Conservation (phyloP, 2,329 filamentous ascomycete genomes). For the Colletotrichum sublineola region DNA sequence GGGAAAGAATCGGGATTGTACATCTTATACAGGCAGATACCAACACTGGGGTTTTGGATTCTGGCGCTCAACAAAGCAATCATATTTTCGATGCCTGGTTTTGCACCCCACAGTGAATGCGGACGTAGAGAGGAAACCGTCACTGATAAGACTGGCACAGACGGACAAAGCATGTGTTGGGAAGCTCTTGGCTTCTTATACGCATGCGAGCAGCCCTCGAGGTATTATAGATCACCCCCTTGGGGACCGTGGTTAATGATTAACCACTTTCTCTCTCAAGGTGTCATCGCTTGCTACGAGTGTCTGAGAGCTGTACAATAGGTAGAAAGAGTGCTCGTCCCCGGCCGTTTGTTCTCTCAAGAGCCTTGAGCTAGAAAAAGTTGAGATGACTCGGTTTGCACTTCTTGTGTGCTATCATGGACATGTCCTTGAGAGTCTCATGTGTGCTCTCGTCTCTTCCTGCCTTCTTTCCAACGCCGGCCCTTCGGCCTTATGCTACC, state of each 20-base stretch:
- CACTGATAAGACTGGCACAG: background rate
- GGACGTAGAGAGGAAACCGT: background rate
- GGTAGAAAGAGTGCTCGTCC: background rate
- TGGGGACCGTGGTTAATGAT: no score
- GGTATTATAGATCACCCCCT: no score
- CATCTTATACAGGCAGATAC: conserved; percentile 39
- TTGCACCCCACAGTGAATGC: no score
- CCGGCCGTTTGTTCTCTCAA: background rate
- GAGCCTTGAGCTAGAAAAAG: background rate
- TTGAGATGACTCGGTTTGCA: background rate
- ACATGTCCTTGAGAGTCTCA: background rate
- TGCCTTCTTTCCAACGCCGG: background rate
- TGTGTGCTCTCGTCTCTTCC: background rate
- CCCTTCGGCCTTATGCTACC: background rate
- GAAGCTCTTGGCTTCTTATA: no score
- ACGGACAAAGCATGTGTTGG: background rate
- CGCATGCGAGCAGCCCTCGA: no score
- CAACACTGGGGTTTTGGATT: conserved; percentile 24
- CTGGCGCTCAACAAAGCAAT: conserved; percentile 31
- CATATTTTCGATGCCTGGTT: background rate
- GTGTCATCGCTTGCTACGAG: background rate
- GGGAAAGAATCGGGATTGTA: conserved; percentile 17
- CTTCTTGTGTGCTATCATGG: background rate
- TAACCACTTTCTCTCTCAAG: background rate
- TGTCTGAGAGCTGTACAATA: background rate